Conservation (phyloP, 1,284 basidiomycete genomes). For the Pseudomicrostroma phylloplanum region DNA sequence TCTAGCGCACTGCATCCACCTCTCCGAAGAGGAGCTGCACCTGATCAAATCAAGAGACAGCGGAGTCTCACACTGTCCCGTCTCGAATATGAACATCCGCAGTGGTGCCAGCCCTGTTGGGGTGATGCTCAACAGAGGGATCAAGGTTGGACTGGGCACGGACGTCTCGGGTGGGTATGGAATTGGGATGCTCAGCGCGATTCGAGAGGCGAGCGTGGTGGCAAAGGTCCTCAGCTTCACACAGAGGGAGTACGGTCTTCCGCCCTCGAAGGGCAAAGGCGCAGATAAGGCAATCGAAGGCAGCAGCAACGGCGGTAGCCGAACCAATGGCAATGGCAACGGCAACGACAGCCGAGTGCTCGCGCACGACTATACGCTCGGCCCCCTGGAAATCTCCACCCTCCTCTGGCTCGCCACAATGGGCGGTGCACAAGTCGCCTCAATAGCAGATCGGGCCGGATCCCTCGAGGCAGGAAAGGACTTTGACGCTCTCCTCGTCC, state of each 20-base stretch:
- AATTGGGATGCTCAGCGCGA: constrained; percentile 71
- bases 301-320: neutral
- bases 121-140: constrained; percentile 69
- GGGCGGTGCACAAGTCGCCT: constrained; percentile 81
- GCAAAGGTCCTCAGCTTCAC: constrained; percentile 63
- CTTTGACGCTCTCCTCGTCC: constrained; percentile 79
- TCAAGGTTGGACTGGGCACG: constrained; percentile 79
- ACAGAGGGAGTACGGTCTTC: neutral
- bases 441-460: constrained; percentile 66
- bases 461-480: constrained; percentile 73
- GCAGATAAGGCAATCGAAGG: constrained; percentile 18
- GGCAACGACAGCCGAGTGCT: neutral
- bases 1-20: constrained; percentile 80
- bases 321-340: neutral
- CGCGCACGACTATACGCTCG: constrained; percentile 56
- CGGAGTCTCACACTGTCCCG: constrained; percentile 87
- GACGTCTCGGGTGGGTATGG: constrained; percentile 86
- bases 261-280: constrained; percentile 23
- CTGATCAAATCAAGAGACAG: constrained; percentile 64
- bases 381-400: constrained; percentile 67
- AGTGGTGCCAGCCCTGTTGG: constrained; percentile 77
- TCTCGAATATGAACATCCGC: constrained; percentile 75
- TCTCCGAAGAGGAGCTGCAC: constrained; percentile 65
- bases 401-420: constrained; percentile 84
- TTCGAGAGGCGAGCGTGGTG: constrained; percentile 75